Base-by-base conservation (phyloP, 768 basidiomycete species). In the Russula abietina region DNA sequence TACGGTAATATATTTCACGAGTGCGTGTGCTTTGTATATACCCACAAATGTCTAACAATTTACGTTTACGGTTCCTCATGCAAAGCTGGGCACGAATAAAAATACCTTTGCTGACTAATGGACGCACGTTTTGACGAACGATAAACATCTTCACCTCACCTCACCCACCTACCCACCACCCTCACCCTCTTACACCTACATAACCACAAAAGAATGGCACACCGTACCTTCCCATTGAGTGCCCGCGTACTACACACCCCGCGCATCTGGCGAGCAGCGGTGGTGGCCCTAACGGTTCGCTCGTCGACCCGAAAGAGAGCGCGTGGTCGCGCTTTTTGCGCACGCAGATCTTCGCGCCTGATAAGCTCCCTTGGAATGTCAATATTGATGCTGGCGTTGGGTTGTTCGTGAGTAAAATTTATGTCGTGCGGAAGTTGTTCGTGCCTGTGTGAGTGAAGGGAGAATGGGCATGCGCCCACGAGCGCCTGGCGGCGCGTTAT, bases 321-420 rank as follows among this genome's bases (percentile, higher is more conserved):
- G 73, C 78, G 32, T 84, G 89, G 69, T 81, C 82, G 24, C 79
- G 72, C 14, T 76, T 78, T 70, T 50, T 79, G 65, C 80, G 86
- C 59, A 83, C 83, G 54, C 83, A 91, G 75, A 76, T 91, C 26
- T 80, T 80, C 61, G 81, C 88, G 54, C 86, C 86, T 11, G 88
- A 91, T 67, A 91, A 91, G 73, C 69, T 87, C 19, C 76, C 80
- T 14, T 90, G 90, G 61, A 93, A 92, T 71, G 69, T 91, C 70
- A 88, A 80, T 70, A 81, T 91, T 64, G 68, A 85, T 50, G 83
- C 85, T 9, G 86, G 86, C 22, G 75, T 86, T 8, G 77, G 79
- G 7, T 74, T 91, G 64, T 93, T 92, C 68, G 74, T 83, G 30
- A 87, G 82, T 32, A 88, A 88, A 3, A 84, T 93, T 61, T 73